Evolutionary conservation across 2,329 filamentous ascomycete species (phyloP).

Genomic region (Talaromyces sp.): DNA sequence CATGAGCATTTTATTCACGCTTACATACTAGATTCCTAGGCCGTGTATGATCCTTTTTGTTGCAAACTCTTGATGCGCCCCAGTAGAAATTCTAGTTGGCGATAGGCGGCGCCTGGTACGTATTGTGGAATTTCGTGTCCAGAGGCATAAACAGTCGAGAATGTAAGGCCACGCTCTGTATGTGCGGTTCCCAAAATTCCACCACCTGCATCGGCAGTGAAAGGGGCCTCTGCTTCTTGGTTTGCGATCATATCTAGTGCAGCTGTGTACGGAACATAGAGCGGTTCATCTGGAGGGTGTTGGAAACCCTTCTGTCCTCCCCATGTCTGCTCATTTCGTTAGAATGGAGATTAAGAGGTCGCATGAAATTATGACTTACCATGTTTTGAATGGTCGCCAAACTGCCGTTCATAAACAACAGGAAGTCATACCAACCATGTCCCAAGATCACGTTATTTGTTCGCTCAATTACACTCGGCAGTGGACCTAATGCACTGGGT

Average conservation of each 20-base stretch:
- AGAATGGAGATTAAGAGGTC: too few relatives aligned
- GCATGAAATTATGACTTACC: constrained; percentile 29
- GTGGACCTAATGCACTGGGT: constrained; percentile 38
- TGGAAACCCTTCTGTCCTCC: constrained; percentile 72
- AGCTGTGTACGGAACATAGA: constrained; percentile 69
- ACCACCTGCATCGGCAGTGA: constrained; percentile 51
- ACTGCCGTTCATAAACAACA: constrained; percentile 69
- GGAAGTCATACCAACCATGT: constrained; percentile 71
- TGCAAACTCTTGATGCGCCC: constrained; percentile 65
- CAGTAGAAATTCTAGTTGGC: constrained; percentile 74
- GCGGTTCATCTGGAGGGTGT: constrained; percentile 59
- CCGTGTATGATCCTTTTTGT: constrained; percentile 18
- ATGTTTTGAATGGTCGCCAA: constrained; percentile 77
- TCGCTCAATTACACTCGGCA: constrained; percentile 72
- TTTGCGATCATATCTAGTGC: constrained; percentile 32
- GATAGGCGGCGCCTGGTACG: constrained; percentile 67
- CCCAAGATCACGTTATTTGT: constrained; percentile 74
- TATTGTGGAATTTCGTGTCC: constrained; percentile 70
- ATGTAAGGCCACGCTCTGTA: constrained; percentile 76
- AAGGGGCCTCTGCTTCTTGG: constrained; percentile 47
- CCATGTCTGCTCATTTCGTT: constrained; percentile 56
- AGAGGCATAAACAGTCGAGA: constrained; percentile 63
- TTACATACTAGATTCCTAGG: not conserved
- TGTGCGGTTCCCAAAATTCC: constrained; percentile 72
- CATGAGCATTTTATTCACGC: too few relatives aligned